A percentile compares a stretch with the other conserved stretches of the same genome.
Evolutionary conservation across 129 eudicot species (phyloP).

Genomic region (Glebionis coronaria): DNA sequence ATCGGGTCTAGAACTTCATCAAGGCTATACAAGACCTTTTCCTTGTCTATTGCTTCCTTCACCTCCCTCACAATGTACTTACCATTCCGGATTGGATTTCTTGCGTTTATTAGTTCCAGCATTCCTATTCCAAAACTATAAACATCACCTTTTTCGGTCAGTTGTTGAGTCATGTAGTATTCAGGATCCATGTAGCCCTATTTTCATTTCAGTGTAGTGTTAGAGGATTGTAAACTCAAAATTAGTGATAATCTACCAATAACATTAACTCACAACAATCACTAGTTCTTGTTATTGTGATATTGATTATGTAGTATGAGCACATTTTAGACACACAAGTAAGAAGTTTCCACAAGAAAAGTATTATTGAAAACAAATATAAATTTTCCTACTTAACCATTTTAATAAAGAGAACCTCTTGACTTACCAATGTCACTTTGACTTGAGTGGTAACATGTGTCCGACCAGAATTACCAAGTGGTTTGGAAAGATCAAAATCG

Average conservation of each 20-base stretch:
- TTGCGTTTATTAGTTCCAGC: constrained; percentile 55
- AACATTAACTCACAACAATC: neutral
- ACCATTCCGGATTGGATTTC: constrained; percentile 56
- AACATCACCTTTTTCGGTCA: constrained; percentile 59
- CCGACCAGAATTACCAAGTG: constrained; percentile 21
- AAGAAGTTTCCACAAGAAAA: neutral
- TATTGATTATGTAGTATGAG: too few species aligned
- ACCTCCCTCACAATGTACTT: constrained; percentile 60
- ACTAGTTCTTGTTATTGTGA: too few species aligned
- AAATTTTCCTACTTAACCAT: neutral
- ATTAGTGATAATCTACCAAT: neutral
- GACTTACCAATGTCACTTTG: constrained; percentile 45
- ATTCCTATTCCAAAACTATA: constrained; percentile 64
- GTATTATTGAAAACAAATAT: neutral
- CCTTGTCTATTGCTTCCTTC: constrained; percentile 43
- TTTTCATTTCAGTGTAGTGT: neutral
- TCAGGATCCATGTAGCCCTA: constrained; percentile 66
- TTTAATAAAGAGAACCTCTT: too few species aligned
- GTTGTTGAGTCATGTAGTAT: constrained; percentile 50
- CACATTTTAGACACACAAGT: neutral
- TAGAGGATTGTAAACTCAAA: neutral
- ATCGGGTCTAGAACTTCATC: constrained; percentile 45
- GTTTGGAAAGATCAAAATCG: constrained; percentile 51
- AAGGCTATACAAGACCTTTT: constrained; percentile 41
- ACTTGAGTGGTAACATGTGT: constrained; percentile 53